Base-by-base conservation (phyloP, 768 basidiomycete genomes). In the Naganishia vaughanmartiniae region DNA sequence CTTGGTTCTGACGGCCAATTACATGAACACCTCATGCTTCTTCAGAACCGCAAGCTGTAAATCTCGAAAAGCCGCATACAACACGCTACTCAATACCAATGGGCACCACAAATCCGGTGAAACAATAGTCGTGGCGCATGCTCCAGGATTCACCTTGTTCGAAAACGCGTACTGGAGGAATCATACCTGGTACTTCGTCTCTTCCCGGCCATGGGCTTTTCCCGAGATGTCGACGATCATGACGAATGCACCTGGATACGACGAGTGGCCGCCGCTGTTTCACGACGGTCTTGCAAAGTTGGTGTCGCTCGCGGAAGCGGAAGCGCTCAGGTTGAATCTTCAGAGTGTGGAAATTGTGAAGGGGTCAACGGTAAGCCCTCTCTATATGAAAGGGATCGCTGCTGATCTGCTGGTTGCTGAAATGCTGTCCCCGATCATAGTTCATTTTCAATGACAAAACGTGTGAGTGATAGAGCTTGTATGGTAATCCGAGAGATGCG, bases 91-190 rank as follows among this genome's bases (percentile, higher is more conserved):
- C n/a, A n/a, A n/a, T n/a, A n/a, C n/a, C 2, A 12, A 45, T 24
- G n/a, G n/a, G 7, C 48, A 24, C 5, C 36, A 39, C 1, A 46
- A 7, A 1, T 30, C 60, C 11, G 15, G 36, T 4, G 60, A 63
- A 28, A 45, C 60, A 24, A 63, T n/a, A n/a, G 53, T 77, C 2
- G 58, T 75, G 28, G 39, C 67, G 17, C 73, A 75, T 39, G 73
- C 73, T 7, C 70, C 76, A 10, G 76, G 76, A 24, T 77, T 66
- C 55, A 73, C 73, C 17, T 73, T 77, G 30, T 55, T 77, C 26
- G 70, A 73, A 58, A 73, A 75, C 48, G 73, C 73, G 12, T 77
- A 77, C 72, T 76, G 72, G 75, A 54, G 45, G n/a, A 74, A 75
- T 51, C 33, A 70, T 14, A 72, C 70, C 11, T 77, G 71, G 66